Conservation (phyloP, 2,329 filamentous ascomycete genomes). For the Hypoxylon sp. region DNA sequence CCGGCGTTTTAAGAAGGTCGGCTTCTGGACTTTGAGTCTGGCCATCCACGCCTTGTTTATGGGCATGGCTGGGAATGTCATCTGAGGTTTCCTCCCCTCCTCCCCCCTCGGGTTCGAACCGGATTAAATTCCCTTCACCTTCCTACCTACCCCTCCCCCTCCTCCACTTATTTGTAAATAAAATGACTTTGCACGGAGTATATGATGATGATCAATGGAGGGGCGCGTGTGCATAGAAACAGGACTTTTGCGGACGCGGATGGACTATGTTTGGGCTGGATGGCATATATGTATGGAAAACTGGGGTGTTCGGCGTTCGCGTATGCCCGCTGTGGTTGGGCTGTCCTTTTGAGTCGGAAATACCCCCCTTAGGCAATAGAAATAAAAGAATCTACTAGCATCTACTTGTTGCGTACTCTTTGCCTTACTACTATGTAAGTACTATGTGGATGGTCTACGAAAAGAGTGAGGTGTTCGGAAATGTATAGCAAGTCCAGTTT, state of each 20-base stretch:
- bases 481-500: neutral
- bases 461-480: neutral
- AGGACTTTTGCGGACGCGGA: slow-evolving; percentile 11
- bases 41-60: slow-evolving; percentile 95
- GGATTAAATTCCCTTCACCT: neutral
- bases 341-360: slow-evolving; percentile 39
- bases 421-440: neutral
- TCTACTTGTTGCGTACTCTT: neutral
- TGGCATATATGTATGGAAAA: slow-evolving; percentile 33
- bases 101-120: neutral
- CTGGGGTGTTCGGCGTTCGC: slow-evolving; percentile 22
- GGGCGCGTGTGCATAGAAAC: slow-evolving; percentile 17
- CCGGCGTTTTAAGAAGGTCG: slow-evolving; percentile 92
- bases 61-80: slow-evolving; percentile 88
- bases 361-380: slow-evolving; percentile 42
- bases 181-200: slow-evolving; percentile 11
- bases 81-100: slow-evolving; percentile 54
- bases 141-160: neutral
- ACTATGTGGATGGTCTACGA: neutral
- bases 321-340: neutral
- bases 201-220: slow-evolving; percentile 12
- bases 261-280: slow-evolving; percentile 15
- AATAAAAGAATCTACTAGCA: slow-evolving; percentile 12
- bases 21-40: slow-evolving; percentile 94
- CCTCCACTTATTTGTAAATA: slow-evolving; percentile 23